These are phyloP conservation scores for Lasiosphaeriaceae sp. DNA, from an alignment of 495 filamentous ascomycete species.

Conservation along the genomic window DNA sequence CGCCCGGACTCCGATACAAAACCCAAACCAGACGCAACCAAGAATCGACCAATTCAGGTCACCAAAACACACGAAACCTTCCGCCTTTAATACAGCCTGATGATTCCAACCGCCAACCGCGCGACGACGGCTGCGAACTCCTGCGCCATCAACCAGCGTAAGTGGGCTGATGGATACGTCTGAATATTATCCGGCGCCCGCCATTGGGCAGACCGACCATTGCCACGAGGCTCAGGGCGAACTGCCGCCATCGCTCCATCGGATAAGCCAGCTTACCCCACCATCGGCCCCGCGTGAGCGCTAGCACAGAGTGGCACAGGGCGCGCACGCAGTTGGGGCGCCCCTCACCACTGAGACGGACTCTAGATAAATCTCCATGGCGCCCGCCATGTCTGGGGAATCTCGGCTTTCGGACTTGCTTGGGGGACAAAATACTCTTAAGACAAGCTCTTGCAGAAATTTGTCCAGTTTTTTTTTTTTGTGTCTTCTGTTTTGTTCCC, in stretches of 20 bases:
- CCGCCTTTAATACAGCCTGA: neutral
- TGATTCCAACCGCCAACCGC: neutral
- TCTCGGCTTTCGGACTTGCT: neutral
- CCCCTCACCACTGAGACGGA: neutral
- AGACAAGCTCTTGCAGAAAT: neutral
- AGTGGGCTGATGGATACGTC: neutral
- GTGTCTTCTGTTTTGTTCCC: too few species aligned
- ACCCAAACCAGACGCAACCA: too few species aligned
- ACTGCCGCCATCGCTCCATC: slow-evolving; percentile 12
- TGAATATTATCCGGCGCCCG: slow-evolving; percentile 9
- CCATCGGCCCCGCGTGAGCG: slow-evolving; percentile 14
- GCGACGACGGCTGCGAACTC: neutral
- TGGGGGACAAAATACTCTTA: neutral
- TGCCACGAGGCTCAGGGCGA: neutral
- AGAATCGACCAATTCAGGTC: too few species aligned
- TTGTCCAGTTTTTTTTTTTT: neutral
- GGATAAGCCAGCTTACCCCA: slow-evolving; percentile 12
- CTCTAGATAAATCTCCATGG: neutral
- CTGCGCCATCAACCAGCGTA: neutral
- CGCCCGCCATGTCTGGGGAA: neutral
- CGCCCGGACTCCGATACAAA: too few species aligned
- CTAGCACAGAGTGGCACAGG: neutral
- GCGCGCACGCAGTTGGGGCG: neutral
- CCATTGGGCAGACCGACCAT: slow-evolving; percentile 2
- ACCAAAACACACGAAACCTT: neutral